phyloP scores from a whole-genome alignment of 306 rosid genomes.

The Castanea crenata region DNA sequence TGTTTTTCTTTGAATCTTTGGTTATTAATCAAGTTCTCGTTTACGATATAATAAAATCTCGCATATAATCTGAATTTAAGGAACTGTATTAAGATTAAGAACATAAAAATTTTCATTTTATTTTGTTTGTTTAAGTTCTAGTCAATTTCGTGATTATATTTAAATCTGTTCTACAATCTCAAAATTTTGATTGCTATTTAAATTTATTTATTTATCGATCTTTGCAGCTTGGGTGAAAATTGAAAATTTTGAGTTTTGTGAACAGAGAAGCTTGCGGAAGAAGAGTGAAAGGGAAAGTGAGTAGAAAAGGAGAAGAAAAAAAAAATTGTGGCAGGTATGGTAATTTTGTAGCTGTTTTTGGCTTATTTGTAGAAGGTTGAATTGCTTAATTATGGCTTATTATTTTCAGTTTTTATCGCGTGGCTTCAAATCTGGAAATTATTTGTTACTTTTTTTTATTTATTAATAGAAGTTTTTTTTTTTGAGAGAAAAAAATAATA shows the following conservation, averaged over 20 bases:
- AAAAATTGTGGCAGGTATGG: slow-evolving; percentile 25
- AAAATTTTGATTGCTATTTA: background rate
- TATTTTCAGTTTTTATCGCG: background rate
- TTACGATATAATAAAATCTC: background rate
- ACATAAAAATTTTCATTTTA: background rate
- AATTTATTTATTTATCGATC: background rate
- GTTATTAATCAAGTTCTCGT: background rate
- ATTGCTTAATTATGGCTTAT: background rate
- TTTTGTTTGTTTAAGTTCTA: too few species aligned
- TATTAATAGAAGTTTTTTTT: background rate
- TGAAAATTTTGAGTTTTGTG: slow-evolving; percentile 1
- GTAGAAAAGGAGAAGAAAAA: background rate
- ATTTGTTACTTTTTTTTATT: background rate
- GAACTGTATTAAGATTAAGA: background rate
- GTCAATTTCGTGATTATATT: background rate
- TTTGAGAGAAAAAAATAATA: too few species aligned
- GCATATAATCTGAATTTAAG: slow-evolving; percentile 5
- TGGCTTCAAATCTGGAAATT: background rate
- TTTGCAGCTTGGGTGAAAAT: slow-evolving; percentile 15
- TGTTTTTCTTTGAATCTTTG: slow-evolving; percentile 13
- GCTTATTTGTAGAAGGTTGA: background rate
- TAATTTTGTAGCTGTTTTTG: slow-evolving; percentile 19
- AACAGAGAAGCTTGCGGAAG: slow-evolving; percentile 21
- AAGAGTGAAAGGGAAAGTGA: slow-evolving; percentile 32
- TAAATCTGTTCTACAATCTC: too few species aligned